A percentile compares a stretch with the other conserved stretches of the same genome.
These are phyloP conservation scores for Hirschfeldia incana DNA, from an alignment of 345 rosid species.

Conservation along the genomic window DNA sequence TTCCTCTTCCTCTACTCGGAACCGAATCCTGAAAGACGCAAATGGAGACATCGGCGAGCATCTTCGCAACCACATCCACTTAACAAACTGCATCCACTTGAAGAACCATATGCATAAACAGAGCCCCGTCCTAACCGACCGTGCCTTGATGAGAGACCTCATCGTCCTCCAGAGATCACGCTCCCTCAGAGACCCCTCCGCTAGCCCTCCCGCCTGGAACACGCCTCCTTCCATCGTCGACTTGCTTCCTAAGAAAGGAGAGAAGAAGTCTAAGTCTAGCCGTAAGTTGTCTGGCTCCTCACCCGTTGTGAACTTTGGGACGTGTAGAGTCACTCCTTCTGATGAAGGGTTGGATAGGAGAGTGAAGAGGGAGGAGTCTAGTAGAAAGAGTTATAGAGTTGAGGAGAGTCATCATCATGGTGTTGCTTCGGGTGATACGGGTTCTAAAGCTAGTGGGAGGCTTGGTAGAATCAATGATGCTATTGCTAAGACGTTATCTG, in stretches of 20 bases:
- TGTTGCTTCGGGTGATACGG: conserved; percentile 51
- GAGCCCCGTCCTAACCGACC: conserved; percentile 73
- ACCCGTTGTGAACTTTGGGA: conserved; percentile 49
- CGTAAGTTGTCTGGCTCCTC: conserved; percentile 75
- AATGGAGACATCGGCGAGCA: conserved; percentile 93
- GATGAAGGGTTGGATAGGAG: conserved; percentile 49
- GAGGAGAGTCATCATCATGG: conserved; percentile 45
- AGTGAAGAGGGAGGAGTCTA: conserved; percentile 67
- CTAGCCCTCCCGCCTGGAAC: conserved; percentile 88
- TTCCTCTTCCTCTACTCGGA: conserved; percentile 41
- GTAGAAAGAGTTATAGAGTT: conserved; percentile 51
- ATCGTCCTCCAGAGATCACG: conserved; percentile 85
- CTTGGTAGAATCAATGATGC: conserved; percentile 30
- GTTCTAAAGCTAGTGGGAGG: conserved; percentile 54
- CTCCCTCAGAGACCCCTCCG: conserved; percentile 90
- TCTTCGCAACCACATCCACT: conserved; percentile 91
- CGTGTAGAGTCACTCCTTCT: conserved; percentile 61
- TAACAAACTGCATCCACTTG: conserved; percentile 94
- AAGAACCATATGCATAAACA: conserved; percentile 99
- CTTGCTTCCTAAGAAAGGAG: conserved; percentile 68
- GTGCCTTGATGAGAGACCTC: conserved; percentile 89
- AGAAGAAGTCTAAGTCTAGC: conserved; percentile 54
- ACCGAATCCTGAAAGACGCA: conserved; percentile 84
- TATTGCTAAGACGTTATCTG: conserved; percentile 59
- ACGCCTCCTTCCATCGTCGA: conserved; percentile 68